Evolutionary conservation across 2,329 filamentous ascomycete genomes (phyloP), one percentile per base, ranked within the genome.

Genomic region (Colletotrichum theobromicola): DNA sequence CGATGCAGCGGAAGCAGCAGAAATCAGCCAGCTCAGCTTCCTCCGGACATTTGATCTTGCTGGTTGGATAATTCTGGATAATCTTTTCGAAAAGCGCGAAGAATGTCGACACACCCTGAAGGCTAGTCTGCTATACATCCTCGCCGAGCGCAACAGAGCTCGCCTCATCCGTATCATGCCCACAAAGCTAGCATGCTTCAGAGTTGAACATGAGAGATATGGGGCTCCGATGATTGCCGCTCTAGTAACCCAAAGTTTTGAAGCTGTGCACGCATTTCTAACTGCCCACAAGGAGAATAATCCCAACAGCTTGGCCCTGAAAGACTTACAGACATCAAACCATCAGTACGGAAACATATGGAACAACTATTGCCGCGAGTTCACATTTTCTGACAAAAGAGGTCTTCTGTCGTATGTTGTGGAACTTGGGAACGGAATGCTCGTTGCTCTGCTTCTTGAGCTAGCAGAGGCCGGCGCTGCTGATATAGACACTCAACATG

Each of bases 181-280:
- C 13, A 13, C 15, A 2, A 62, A 42, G 3, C 3, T 62, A 0
- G 15, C 1, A 12, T 62, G n/a, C 4, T 62, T 62, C 60, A 7
- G 13, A 4, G 4, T 62, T 0, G 60, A 62, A 26, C 32, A 13
- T 0, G 4, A 62, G 13, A 42, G 60, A 2, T 62, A 62, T 4
- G 60, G 60, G 4, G 2, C 15, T 0, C 60, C 60, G n/a, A 42
- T 62, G 0, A 1, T 62, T n/a, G 60, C 60, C 1, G 60, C 60
- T 1, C 2, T 37, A 1, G 60, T 1, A 0, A 62, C 32, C 0
- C 0, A 0, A 7, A 42, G 60, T 37, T 62, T 0, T 15, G 15
- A 13, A 2, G 60, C 60, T 62, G 0, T 62, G 16, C 34, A 13
- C 0, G 60, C 32, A 28, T 37, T 62, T 4, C 37, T 62, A 4